Conservation (phyloP, 2,329 filamentous ascomycete genomes). For the Fusarium buxicola region DNA sequence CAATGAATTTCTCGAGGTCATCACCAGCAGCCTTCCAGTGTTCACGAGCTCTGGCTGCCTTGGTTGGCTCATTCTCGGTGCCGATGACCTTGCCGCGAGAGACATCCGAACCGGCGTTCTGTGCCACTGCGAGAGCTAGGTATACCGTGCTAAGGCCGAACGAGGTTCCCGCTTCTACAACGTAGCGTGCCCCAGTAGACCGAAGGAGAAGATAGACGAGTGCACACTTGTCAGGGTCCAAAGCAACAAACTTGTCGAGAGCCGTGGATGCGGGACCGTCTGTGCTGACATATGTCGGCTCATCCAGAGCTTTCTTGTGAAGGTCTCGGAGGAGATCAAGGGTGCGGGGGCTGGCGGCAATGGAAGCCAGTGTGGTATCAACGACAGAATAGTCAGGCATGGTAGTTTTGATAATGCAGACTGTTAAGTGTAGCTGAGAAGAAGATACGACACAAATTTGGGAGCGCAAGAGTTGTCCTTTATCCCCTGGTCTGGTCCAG, state of each 20-base stretch:
- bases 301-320: conserved; percentile 48
- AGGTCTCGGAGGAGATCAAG: conserved; percentile 46
- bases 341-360: conserved; percentile 44
- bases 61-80: conserved; percentile 68
- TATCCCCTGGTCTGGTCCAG: not conserved
- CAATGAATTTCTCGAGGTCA: conserved; percentile 62
- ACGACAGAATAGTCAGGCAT: conserved; percentile 39
- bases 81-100: conserved; percentile 61
- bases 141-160: conserved; percentile 74
- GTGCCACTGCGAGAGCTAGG: conserved; percentile 66
- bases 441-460: not conserved
- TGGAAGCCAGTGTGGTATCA: conserved; percentile 47
- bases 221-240: conserved; percentile 68
- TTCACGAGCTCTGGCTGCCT: conserved; percentile 62
- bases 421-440: not conserved
- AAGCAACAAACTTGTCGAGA: conserved; percentile 67
- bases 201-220: conserved; percentile 66
- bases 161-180: conserved; percentile 71
- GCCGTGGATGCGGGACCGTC: conserved; percentile 31
- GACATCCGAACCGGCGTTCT: conserved; percentile 52
- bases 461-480: not conserved
- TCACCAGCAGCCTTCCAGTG: conserved; percentile 65
- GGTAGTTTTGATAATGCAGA: not conserved
- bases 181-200: conserved; percentile 59
- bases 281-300: conserved; percentile 47